Evolutionary conservation across 768 basidiomycete genomes (phyloP), one percentile per base, ranked within the genome.

Genomic region (Suillus weaverae): DNA sequence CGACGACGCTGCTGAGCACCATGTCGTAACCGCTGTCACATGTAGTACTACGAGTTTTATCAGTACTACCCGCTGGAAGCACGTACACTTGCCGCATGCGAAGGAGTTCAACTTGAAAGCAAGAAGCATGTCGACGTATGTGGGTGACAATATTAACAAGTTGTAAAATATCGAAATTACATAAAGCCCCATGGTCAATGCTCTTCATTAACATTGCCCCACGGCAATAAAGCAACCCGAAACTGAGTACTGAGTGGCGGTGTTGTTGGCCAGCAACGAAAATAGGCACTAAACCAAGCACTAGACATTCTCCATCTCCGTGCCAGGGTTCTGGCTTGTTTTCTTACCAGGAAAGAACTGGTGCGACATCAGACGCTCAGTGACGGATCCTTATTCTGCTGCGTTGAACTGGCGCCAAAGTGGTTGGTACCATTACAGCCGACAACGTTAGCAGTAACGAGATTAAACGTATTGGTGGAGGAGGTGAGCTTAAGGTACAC

Each of bases 361-460:
- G n/a, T 33, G 32, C 18, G 9, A 53, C 30, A 33, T 57, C 36
- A 38, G 36, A 39, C 56, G 26, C 57, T 41, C 39, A 35, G 53
- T 57, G 18, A 41, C 39, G 26, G 39, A 13, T 59, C 18, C 26
- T 26, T 20, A 57, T 57, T 57, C 22, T 57, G 26, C 55, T 57
- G 56, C 26, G 38, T 30, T 57, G 38, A 39, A 39, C 56, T 10
- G 57, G 30, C 57, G 39, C 39, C 39, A 57, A 38, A 30, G 7
- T 16, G 38, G 3, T 20, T 57, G 22, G 18, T 57, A 30, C 16
- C 38, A 26, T 39, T 26, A 11, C 26, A 59, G 30, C 57, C 39
- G 26, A 30, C 39, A 41, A 59, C 57, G 57, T 59, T 59, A 59
- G 22, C 39, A 39, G 39, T 59, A 41, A 59, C 57, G 36, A 57